Evolutionary conservation across 2,329 filamentous ascomycete genomes (phyloP), one percentile per base, ranked within the genome.

Genomic region (Endocalyx cinctus): DNA sequence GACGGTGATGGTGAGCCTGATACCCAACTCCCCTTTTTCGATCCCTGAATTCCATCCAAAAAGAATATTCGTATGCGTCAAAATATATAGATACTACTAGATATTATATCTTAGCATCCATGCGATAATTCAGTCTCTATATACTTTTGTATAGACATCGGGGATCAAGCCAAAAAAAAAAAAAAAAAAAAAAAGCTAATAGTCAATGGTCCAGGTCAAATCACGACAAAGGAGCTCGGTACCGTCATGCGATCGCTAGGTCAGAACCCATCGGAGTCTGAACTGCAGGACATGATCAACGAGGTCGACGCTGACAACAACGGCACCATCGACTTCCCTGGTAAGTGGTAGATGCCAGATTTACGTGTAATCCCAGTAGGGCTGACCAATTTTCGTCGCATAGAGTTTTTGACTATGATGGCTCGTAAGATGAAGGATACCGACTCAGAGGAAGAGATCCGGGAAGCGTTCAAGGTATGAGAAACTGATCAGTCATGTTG

Each of bases 341-440:
- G 86, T 90, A 77, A 52, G 76, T 49, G 31, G 15, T n/a, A n/a
- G n/a, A n/a, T n/a, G n/a, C n/a, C n/a, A n/a, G n/a, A n/a, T n/a
- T n/a, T n/a, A n/a, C n/a, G n/a, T n/a, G n/a, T n/a, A n/a, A n/a
- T n/a, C n/a, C n/a, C n/a, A n/a, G n/a, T n/a, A n/a, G n/a, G 35
- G 46, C 56, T 63, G 41, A 60, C 51, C 42, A 33, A 47, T 23
- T 20, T 15, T n/a, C n/a, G 33, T 38, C 34, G 31, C 33, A 27
- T 56, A 90, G 86, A 92, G 60, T 92, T 92, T 66, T 72, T 92
- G 42, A 92, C 86, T 45, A 92, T 92, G 86, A 92, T 92, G 86
- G 86, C 86, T 40, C 79, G 86, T 57, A 92, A 92, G 71, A 92
- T 92, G 86, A 90, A 90, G 74, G 86, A 90, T 55, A 92, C 86